These are phyloP conservation scores for Lichtheimia corymbifera DNA, from an alignment of 371 early-diverging fungal species.

Conservation along the genomic window DNA sequence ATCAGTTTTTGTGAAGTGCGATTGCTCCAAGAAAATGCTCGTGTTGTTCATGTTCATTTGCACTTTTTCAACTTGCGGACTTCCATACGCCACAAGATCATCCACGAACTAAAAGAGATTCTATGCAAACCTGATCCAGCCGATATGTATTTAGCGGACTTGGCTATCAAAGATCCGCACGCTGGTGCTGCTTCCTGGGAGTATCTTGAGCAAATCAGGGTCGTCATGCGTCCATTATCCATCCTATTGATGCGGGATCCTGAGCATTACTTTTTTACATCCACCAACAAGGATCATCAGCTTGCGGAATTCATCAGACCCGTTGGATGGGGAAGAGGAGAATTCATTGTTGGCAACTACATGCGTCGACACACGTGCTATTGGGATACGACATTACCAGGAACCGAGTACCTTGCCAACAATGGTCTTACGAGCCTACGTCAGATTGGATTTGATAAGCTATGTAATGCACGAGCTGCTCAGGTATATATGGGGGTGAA, in stretches of 20 bases:
- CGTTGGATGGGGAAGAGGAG: slow-evolving; percentile 15
- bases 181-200: not conserved
- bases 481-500: slow-evolving; percentile 34
- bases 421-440: slow-evolving; percentile 44
- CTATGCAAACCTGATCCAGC: no score
- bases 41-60: slow-evolving; percentile 22
- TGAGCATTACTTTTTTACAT: slow-evolving; percentile 22
- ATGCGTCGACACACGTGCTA: slow-evolving; percentile 61
- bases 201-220: not conserved
- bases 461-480: slow-evolving; percentile 60
- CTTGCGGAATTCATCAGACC: not conserved
- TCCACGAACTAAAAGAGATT: slow-evolving; percentile 27
- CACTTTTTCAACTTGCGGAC: slow-evolving; percentile 53
- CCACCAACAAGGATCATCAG: slow-evolving; percentile 3
- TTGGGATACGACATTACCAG: slow-evolving; percentile 64
- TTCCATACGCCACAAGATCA: slow-evolving; percentile 25
- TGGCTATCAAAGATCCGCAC: not conserved
- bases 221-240: slow-evolving; percentile 38
- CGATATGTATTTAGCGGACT: not conserved
- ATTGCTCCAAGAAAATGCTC: slow-evolving; percentile 27
- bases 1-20: slow-evolving; percentile 31
- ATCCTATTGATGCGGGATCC: slow-evolving; percentile 50
- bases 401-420: slow-evolving; percentile 30
- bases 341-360: slow-evolving; percentile 58
- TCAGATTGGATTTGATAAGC: slow-evolving; percentile 63